Conservation (phyloP, 371 early-diverging fungal genomes). For the Mucor sp. region DNA sequence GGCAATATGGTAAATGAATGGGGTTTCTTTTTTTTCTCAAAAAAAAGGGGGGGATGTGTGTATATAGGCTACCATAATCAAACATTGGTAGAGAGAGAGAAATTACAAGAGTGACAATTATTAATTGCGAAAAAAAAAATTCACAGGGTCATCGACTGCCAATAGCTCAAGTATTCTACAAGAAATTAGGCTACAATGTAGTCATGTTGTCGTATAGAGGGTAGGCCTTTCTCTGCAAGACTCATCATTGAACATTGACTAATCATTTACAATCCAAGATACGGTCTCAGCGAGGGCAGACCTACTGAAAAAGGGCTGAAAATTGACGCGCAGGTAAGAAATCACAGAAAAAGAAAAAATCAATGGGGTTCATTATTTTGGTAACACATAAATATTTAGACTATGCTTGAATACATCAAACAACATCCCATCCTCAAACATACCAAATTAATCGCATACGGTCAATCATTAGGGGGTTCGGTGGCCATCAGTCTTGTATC, state of each 20-base stretch:
- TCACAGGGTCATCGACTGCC: slow-evolving; percentile 86
- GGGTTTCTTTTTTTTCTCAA: slow-evolving; percentile 1
- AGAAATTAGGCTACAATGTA: slow-evolving; percentile 77
- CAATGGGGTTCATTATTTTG: slow-evolving; percentile 1
- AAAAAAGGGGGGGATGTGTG: not conserved
- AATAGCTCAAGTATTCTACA: slow-evolving; percentile 76
- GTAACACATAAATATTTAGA: slow-evolving; percentile 37
- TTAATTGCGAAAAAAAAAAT: not conserved
- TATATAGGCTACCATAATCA: not conserved
- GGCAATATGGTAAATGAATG: slow-evolving; percentile 82
- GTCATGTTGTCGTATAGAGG: slow-evolving; percentile 97
- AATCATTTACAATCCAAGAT: slow-evolving; percentile 48
- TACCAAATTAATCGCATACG: slow-evolving; percentile 83
- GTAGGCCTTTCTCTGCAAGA: slow-evolving; percentile 33
- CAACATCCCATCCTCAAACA: slow-evolving; percentile 71
- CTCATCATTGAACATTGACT: not conserved
- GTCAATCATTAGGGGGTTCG: slow-evolving; percentile 96
- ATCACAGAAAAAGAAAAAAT: not conserved
- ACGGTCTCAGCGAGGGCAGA: slow-evolving; percentile 86
- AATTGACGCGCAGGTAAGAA: slow-evolving; percentile 82
- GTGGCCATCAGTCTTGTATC: slow-evolving; percentile 87
- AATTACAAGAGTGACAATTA: not conserved
- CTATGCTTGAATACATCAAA: slow-evolving; percentile 82
- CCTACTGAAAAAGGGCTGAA: slow-evolving; percentile 88
- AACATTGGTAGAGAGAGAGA: not conserved